phyloP scores from a whole-genome alignment of 176 grass and related monocot genomes.

The Elymus sibiricus region DNA sequence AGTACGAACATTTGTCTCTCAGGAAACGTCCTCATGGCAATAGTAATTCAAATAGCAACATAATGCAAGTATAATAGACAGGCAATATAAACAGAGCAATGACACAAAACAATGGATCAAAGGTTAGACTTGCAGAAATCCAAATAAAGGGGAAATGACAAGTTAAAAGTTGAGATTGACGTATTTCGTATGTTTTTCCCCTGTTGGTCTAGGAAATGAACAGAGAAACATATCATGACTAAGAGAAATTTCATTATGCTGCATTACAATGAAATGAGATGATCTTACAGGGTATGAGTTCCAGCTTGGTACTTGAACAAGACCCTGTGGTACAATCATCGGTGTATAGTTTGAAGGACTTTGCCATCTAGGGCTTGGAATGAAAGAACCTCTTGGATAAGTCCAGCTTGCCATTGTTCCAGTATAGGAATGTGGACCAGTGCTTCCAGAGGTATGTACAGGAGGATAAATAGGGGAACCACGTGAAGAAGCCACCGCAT shows the following conservation, averaged over 20 bases:
- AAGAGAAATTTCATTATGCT: background rate
- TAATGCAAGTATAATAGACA: background rate
- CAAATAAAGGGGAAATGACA: background rate
- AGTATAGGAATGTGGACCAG: constrained; percentile 65
- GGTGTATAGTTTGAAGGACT: constrained; percentile 89
- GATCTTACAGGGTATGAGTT: constrained; percentile 80
- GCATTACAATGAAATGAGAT: constrained; percentile 11
- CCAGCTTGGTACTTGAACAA: constrained; percentile 92
- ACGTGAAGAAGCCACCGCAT: constrained; percentile 48
- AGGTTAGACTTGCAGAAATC: constrained; percentile 15
- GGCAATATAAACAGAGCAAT: background rate
- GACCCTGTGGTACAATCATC: constrained; percentile 84
- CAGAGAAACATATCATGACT: background rate
- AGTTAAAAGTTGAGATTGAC: constrained; percentile 1
- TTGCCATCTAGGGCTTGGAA: constrained; percentile 90
- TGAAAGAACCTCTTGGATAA: constrained; percentile 89
- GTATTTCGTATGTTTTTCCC: background rate
- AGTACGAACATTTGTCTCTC: background rate
- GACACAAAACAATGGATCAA: background rate
- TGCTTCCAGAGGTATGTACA: constrained; percentile 73
- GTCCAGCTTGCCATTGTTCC: constrained; percentile 71
- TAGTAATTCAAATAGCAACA: background rate
- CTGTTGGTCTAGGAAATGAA: constrained; percentile 2
- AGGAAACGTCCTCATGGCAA: background rate
- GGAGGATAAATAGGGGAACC: constrained; percentile 88